These are phyloP conservation scores for Aspergillus sp. DNA, from an alignment of 2,329 filamentous ascomycete genomes.

Conservation along the genomic window DNA sequence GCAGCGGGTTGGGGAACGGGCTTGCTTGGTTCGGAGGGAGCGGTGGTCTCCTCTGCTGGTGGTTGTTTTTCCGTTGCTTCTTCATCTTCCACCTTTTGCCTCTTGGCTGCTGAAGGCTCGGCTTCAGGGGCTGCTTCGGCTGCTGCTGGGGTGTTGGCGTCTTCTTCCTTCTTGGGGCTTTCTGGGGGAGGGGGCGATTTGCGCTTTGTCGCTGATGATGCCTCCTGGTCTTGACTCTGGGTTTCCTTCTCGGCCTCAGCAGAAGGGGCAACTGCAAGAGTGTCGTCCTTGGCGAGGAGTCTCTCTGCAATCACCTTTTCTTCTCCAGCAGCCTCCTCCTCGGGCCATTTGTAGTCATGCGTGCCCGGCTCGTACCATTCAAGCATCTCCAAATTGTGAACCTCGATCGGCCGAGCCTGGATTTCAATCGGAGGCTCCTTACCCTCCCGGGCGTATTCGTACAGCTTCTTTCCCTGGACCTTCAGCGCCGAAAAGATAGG, in stretches of 20 bases:
- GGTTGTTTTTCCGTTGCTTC: slow-evolving; percentile 13
- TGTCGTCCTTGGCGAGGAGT: slow-evolving; percentile 42
- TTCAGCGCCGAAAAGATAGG: slow-evolving; percentile 90
- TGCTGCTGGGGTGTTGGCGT: slow-evolving; percentile 6
- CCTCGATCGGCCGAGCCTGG: slow-evolving; percentile 71
- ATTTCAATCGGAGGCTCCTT: slow-evolving; percentile 83
- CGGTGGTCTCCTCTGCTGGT: slow-evolving; percentile 1
- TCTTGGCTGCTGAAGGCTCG: slow-evolving; percentile 15
- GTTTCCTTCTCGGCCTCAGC: slow-evolving; percentile 26
- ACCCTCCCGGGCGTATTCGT: slow-evolving; percentile 91
- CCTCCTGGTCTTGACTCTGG: slow-evolving; percentile 10
- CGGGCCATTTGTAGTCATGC: slow-evolving; percentile 75
- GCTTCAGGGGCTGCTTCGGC: slow-evolving; percentile 1
- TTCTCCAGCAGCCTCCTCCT: slow-evolving; percentile 67
- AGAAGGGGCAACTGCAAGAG: slow-evolving; percentile 13
- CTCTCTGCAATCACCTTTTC: slow-evolving; percentile 75
- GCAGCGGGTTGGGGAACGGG: slow-evolving; percentile 54
- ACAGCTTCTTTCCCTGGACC: slow-evolving; percentile 88
- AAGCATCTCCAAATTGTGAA: slow-evolving; percentile 70
- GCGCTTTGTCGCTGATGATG: slow-evolving; percentile 23
- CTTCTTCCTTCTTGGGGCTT: slow-evolving; percentile 12
- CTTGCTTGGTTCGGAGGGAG: slow-evolving; percentile 1
- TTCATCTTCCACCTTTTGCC: slow-evolving; percentile 26
- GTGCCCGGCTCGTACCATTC: slow-evolving; percentile 80
- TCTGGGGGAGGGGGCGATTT: slow-evolving; percentile 28